Evolutionary conservation across 163 green algal genomes (phyloP).

Genomic region (Coccomyxa subellipsoidea): DNA sequence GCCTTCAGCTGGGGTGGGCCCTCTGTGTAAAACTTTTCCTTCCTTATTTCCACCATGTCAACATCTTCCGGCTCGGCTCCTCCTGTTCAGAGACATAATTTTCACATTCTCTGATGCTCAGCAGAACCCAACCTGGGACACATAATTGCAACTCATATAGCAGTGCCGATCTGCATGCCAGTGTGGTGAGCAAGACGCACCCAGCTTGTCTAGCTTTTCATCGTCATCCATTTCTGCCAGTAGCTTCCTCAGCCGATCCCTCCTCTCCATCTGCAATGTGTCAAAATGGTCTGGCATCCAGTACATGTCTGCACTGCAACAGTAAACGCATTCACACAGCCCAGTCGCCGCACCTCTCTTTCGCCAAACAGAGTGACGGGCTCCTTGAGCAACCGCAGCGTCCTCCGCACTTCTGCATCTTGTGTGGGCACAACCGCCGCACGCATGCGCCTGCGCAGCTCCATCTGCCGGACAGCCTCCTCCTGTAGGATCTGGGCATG

Average conservation of each 20-base stretch:
- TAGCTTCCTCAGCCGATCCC: conserved; percentile 80
- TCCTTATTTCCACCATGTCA: not conserved
- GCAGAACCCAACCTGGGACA: too few relatives aligned
- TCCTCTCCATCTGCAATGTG: conserved; percentile 81
- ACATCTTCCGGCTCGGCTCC: not conserved
- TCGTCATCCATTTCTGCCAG: conserved; percentile 57
- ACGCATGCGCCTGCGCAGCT: conserved; percentile 64
- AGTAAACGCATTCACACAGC: not conserved
- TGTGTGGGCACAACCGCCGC: conserved; percentile 79
- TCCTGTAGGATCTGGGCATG: conserved; percentile 49
- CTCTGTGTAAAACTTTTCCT: conserved; percentile 89
- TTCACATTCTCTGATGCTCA: too few relatives aligned
- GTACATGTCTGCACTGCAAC: not conserved
- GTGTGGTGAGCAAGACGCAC: not conserved
- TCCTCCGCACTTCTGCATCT: conserved; percentile 74
- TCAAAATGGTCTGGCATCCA: not conserved
- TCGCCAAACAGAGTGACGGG: conserved; percentile 96
- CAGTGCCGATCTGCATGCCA: not conserved
- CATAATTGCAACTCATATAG: too few relatives aligned
- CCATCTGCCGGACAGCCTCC: conserved; percentile 72
- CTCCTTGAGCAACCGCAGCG: conserved; percentile 78
- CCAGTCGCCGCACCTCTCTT: conserved; percentile 69
- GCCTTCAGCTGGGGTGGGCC: conserved; percentile 50
- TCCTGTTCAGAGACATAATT: not conserved
- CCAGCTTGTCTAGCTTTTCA: conserved; percentile 2